Conservation (phyloP, 1,139 yeast genomes). For the Meyerozyma sp. region DNA sequence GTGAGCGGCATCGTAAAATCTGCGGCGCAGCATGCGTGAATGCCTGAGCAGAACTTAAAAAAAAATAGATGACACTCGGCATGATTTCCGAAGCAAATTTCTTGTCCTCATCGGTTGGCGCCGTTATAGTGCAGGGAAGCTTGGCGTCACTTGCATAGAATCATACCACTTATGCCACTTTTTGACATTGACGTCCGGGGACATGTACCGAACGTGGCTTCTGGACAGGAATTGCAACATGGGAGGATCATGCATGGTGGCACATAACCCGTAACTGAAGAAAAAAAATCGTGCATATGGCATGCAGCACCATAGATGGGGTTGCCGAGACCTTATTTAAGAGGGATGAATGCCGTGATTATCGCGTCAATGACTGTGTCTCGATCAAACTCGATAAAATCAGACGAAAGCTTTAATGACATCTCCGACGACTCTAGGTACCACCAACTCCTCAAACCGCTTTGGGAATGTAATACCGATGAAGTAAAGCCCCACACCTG, state of each 20-base stretch:
- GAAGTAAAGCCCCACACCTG: constrained; percentile 1
- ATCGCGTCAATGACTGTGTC: neutral
- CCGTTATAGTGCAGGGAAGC: no score
- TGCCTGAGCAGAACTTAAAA: neutral
- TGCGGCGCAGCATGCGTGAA: neutral
- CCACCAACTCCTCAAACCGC: neutral
- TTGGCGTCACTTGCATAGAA: neutral
- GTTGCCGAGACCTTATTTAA: neutral
- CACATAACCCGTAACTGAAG: neutral
- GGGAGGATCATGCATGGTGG: neutral
- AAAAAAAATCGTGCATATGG: neutral
- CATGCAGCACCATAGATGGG: neutral
- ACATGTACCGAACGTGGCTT: neutral
- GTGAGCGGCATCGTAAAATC: neutral
- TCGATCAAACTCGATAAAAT: neutral
- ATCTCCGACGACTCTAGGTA: neutral
- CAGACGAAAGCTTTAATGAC: neutral
- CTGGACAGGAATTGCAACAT: neutral
- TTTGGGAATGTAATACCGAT: neutral
- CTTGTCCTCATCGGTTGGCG: neutral
- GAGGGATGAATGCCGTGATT: neutral
- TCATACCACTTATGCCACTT: neutral
- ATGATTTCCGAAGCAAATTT: neutral
- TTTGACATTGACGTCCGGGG: neutral
- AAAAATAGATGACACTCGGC: neutral